phyloP scores from a whole-genome alignment of 2,329 filamentous ascomycete species.

The Mollisia scopiformis region DNA sequence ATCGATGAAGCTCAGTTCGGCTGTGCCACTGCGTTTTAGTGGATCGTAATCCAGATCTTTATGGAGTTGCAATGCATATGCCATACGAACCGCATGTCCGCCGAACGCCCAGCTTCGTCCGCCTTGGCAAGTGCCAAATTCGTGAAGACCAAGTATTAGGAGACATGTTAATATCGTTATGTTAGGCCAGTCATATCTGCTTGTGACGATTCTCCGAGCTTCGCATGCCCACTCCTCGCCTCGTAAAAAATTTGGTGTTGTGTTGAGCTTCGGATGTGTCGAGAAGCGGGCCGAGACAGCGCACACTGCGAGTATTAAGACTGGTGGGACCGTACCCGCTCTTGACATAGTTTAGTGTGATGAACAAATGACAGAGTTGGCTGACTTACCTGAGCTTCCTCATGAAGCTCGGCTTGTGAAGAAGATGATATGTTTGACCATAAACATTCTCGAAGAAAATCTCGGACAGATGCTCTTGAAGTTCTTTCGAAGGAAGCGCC shows the following conservation, averaged over 20 bases:
- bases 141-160: slow-evolving; percentile 85
- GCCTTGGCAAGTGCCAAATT: slow-evolving; percentile 96
- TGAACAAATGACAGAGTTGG: not conserved
- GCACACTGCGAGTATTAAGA: slow-evolving; percentile 90
- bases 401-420: slow-evolving; percentile 98
- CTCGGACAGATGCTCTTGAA: slow-evolving; percentile 91
- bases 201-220: slow-evolving; percentile 85
- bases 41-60: slow-evolving; percentile 87
- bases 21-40: slow-evolving; percentile 60
- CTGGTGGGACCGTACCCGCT: slow-evolving; percentile 80
- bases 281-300: slow-evolving; percentile 96
- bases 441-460: slow-evolving; percentile 97
- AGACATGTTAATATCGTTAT: slow-evolving; percentile 94
- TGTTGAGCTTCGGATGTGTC: slow-evolving; percentile 78
- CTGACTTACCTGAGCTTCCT: slow-evolving; percentile 69
- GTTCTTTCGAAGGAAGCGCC: slow-evolving; percentile 78
- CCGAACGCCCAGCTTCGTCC: slow-evolving; percentile 95
- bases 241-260: slow-evolving; percentile 75
- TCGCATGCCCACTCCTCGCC: slow-evolving; percentile 90
- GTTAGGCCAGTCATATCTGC: slow-evolving; percentile 91
- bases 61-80: slow-evolving; percentile 91
- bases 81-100: slow-evolving; percentile 95
- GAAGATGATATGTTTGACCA: slow-evolving; percentile 89
- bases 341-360: slow-evolving; percentile 43
- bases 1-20: slow-evolving; percentile 84